phyloP scores from a whole-genome alignment of 805 yeast species.

The Debaryomyces hansenii region DNA sequence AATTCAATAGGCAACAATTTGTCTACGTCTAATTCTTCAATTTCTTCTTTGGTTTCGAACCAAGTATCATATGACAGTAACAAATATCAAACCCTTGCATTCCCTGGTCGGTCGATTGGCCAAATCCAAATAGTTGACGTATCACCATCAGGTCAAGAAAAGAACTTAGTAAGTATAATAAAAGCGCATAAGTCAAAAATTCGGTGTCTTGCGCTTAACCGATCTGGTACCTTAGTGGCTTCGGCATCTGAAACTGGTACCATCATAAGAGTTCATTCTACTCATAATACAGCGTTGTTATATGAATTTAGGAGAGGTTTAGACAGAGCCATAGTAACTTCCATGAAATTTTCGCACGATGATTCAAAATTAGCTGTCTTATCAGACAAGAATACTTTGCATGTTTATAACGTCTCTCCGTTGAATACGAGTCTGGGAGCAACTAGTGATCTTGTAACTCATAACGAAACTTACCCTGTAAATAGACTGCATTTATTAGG shows the following conservation, averaged over 20 bases:
- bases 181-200: constrained; percentile 75
- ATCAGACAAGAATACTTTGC: constrained; percentile 87
- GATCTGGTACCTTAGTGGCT: constrained; percentile 68
- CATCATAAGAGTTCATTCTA: constrained; percentile 69
- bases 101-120: constrained; percentile 75
- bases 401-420: constrained; percentile 61
- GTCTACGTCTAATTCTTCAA: constrained; percentile 3
- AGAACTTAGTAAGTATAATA: constrained; percentile 64
- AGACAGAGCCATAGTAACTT: constrained; percentile 78
- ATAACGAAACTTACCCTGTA: constrained; percentile 15
- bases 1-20: constrained; percentile 1
- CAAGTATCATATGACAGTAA: constrained; percentile 12
- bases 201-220: constrained; percentile 61
- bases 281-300: constrained; percentile 65
- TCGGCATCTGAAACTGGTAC: constrained; percentile 85
- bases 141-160: constrained; percentile 61
- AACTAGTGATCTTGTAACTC: constrained; percentile 10
- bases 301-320: constrained; percentile 88
- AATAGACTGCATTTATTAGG: constrained; percentile 69
- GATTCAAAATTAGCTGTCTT: constrained; percentile 78
- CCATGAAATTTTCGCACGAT: constrained; percentile 80
- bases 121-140: constrained; percentile 80
- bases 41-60: constrained; percentile 6
- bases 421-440: not conserved
- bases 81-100: constrained; percentile 59